phyloP scores from a whole-genome alignment of 2,329 filamentous ascomycete genomes.

The Cytospora paraplurivora region DNA sequence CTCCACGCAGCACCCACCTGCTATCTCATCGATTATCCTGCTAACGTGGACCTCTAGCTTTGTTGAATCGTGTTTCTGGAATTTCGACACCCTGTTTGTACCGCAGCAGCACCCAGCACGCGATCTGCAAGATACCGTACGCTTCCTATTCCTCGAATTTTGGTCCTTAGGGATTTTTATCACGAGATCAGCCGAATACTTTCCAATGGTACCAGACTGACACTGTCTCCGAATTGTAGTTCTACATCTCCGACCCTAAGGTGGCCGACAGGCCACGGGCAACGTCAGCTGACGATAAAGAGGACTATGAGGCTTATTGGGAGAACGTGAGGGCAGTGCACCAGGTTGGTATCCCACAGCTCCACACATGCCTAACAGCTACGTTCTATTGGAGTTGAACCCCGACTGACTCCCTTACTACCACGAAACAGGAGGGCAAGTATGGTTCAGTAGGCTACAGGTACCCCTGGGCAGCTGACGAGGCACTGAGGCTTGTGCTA shows the following conservation, averaged over 20 bases:
- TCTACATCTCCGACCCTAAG: slow-evolving; percentile 88
- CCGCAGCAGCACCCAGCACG: slow-evolving; percentile 97
- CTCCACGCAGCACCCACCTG: neutral
- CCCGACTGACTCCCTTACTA: neutral
- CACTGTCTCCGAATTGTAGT: slow-evolving; percentile 42
- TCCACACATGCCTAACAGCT: neutral
- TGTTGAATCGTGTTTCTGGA: slow-evolving; percentile 98
- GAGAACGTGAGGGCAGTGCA: slow-evolving; percentile 85
- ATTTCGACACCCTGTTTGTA: slow-evolving; percentile 95
- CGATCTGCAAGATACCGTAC: slow-evolving; percentile 84
- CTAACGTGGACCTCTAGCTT: neutral
- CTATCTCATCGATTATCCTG: neutral
- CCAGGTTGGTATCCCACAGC: slow-evolving; percentile 45
- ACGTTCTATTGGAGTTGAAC: no score
- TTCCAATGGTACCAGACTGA: neutral
- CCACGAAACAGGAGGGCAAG: slow-evolving; percentile 66
- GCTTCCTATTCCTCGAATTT: neutral
- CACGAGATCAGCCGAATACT: neutral
- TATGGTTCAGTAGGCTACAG: slow-evolving; percentile 96
- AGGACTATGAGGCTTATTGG: slow-evolving; percentile 84
- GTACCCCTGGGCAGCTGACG: slow-evolving; percentile 88
- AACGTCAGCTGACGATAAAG: slow-evolving; percentile 55
- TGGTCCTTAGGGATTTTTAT: neutral
- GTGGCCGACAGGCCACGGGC: slow-evolving; percentile 69
- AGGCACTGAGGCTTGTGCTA: slow-evolving; percentile 83